Percentiles rank a stretch among this genome's conserved stretches.
Evolutionary conservation across 331 rosid species (phyloP).

Genomic region (Stylosanthes scabra): DNA sequence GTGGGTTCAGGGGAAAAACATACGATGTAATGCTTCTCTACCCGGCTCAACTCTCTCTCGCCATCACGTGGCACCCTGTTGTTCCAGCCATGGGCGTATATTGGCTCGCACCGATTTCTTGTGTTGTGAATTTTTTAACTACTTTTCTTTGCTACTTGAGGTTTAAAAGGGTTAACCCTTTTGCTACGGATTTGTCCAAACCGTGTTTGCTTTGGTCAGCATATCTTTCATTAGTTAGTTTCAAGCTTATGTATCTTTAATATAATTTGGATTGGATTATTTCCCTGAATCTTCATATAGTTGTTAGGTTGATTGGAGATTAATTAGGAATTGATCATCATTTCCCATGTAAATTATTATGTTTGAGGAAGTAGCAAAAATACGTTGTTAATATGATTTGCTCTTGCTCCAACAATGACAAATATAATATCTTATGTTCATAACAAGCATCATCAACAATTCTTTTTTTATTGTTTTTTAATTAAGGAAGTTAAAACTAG

Average conservation of each 20-base stretch:
- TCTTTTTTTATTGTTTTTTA: not conserved
- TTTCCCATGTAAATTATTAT: conserved; percentile 7
- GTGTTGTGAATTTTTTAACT: conserved; percentile 49
- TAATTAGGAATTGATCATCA: not conserved
- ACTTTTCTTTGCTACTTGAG: conserved; percentile 48
- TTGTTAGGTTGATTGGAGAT: not conserved
- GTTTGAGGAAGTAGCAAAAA: conserved; percentile 9
- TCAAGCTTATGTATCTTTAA: conserved; percentile 41
- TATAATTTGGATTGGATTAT: too few species aligned
- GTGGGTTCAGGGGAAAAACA: conserved; percentile 55
- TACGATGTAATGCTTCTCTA: conserved; percentile 56
- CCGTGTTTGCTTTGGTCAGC: conserved; percentile 60
- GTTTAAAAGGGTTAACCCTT: conserved; percentile 62
- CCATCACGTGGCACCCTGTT: conserved; percentile 72
- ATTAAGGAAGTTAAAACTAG: too few species aligned
- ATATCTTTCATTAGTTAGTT: conserved; percentile 56
- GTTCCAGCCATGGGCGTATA: conserved; percentile 50
- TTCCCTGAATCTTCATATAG: not conserved
- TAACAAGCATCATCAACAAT: not conserved
- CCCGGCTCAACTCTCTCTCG: conserved; percentile 49
- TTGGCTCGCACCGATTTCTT: conserved; percentile 46
- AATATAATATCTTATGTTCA: not conserved
- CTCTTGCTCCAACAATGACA: not conserved
- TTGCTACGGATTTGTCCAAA: conserved; percentile 70
- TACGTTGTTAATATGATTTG: not conserved